Conservation (phyloP, 2,329 filamentous ascomycete species). For the Cercospora nicotianae region DNA sequence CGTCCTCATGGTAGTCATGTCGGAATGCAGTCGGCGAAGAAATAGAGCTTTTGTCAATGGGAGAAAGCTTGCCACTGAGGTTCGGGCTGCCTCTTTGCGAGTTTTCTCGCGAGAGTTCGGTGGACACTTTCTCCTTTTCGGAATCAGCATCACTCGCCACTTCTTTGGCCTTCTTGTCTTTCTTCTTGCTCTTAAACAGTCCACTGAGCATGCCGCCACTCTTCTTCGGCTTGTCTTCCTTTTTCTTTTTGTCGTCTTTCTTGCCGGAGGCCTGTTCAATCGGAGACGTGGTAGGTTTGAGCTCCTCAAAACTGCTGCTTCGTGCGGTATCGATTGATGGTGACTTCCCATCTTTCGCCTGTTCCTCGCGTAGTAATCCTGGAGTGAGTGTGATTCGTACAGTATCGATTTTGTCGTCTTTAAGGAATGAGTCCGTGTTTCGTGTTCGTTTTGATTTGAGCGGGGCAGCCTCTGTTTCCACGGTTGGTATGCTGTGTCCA, state of each 20-base stretch:
- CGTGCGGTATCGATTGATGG: slow-evolving; percentile 41
- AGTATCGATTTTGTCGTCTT: slow-evolving; percentile 90
- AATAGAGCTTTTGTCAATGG: slow-evolving; percentile 25
- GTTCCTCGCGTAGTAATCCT: slow-evolving; percentile 83
- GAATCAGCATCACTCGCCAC: slow-evolving; percentile 34
- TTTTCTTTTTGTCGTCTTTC: slow-evolving; percentile 73
- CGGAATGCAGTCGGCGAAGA: slow-evolving; percentile 5
- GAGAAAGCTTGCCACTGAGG: slow-evolving; percentile 28
- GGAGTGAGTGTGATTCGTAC: slow-evolving; percentile 97
- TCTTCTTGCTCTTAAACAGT: slow-evolving; percentile 65
- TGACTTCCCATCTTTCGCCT: slow-evolving; percentile 43
- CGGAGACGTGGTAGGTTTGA: slow-evolving; percentile 66
- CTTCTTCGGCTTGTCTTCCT: slow-evolving; percentile 72
- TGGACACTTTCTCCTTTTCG: slow-evolving; percentile 37
- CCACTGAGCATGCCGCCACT: slow-evolving; percentile 72
- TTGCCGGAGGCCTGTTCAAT: slow-evolving; percentile 66
- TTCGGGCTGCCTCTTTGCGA: slow-evolving; percentile 28
- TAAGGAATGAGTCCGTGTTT: slow-evolving; percentile 96
- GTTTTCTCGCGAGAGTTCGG: slow-evolving; percentile 30
- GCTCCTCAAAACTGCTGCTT: slow-evolving; percentile 70
- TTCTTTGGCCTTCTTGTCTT: slow-evolving; percentile 61
- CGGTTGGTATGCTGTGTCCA: slow-evolving; percentile 25
- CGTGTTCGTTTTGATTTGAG: slow-evolving; percentile 76
- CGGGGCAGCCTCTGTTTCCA: slow-evolving; percentile 39
- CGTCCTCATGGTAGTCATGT: slow-evolving; percentile 14